phyloP scores from a whole-genome alignment of 164 flowering plant genomes.

The Magnolia changhungtana region DNA sequence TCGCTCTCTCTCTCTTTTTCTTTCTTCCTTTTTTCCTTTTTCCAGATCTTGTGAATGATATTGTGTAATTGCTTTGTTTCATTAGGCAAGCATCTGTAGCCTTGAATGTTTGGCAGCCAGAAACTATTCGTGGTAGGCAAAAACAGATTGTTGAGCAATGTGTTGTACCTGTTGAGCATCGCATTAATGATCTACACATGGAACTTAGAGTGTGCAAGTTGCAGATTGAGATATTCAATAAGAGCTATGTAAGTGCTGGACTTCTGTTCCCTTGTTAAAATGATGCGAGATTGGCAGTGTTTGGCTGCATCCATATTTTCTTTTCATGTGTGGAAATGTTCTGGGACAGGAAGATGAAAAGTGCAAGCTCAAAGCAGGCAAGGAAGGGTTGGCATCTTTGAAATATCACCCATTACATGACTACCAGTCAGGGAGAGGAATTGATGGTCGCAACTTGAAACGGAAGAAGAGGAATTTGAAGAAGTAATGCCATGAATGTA shows the following conservation, averaged over 20 bases:
- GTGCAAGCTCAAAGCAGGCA: conserved; percentile 47
- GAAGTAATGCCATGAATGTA: conserved; percentile 29
- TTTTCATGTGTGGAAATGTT: conserved; percentile 7
- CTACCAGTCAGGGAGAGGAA: conserved; percentile 16
- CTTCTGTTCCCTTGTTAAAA: neutral
- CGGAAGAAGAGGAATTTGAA: conserved; percentile 38
- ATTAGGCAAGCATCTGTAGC: conserved; percentile 80
- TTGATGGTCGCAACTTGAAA: conserved; percentile 15
- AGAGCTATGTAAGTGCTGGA: conserved; percentile 50
- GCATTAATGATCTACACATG: conserved; percentile 62
- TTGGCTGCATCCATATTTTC: neutral
- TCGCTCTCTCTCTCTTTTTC: neutral
- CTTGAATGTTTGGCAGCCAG: conserved; percentile 97
- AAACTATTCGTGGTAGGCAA: conserved; percentile 58
- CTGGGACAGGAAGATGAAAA: conserved; percentile 46
- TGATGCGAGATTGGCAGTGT: neutral
- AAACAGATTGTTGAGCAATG: conserved; percentile 68
- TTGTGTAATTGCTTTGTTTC: neutral
- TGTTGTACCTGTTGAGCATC: conserved; percentile 56
- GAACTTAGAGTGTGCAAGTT: conserved; percentile 70
- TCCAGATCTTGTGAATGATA: neutral
- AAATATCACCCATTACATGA: conserved; percentile 69
- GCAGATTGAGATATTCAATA: conserved; percentile 41
- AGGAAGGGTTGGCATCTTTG: conserved; percentile 47
- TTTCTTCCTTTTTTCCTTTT: neutral